These are phyloP conservation scores for Ascochyta fabae DNA, from an alignment of 2,329 filamentous ascomycete genomes.

Conservation along the genomic window DNA sequence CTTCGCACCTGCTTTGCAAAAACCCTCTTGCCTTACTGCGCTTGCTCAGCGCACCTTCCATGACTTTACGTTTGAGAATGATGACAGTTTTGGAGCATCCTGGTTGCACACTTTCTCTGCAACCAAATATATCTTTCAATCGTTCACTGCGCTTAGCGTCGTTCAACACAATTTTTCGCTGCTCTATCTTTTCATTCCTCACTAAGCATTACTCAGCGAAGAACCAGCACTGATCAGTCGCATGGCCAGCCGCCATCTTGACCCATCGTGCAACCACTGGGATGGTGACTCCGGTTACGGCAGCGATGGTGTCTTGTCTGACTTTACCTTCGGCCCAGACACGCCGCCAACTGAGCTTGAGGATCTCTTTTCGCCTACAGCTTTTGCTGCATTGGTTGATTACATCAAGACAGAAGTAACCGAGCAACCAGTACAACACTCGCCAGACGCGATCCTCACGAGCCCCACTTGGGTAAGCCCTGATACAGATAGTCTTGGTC, in stretches of 20 bases:
- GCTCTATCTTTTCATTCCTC: background rate
- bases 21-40: too few species aligned
- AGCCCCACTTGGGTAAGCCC: too few species aligned
- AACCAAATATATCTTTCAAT: too few species aligned
- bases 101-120: too few species aligned
- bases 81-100: too few species aligned
- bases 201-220: background rate
- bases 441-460: too few species aligned
- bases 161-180: background rate
- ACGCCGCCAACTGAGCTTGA: background rate
- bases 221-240: background rate
- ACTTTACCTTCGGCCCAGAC: background rate
- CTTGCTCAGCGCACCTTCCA: too few species aligned
- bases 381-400: background rate
- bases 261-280: background rate
- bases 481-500: too few species aligned
- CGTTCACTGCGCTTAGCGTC: background rate
- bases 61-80: too few species aligned
- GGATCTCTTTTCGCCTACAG: background rate
- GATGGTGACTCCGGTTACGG: background rate
- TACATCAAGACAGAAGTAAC: background rate
- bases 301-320: background rate
- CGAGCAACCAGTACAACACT: too few species aligned
- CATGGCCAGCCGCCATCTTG: background rate
- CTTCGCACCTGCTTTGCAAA: too few species aligned